Conservation (phyloP, 2,329 filamentous ascomycete species). For the Colletotrichum simmondsii region DNA sequence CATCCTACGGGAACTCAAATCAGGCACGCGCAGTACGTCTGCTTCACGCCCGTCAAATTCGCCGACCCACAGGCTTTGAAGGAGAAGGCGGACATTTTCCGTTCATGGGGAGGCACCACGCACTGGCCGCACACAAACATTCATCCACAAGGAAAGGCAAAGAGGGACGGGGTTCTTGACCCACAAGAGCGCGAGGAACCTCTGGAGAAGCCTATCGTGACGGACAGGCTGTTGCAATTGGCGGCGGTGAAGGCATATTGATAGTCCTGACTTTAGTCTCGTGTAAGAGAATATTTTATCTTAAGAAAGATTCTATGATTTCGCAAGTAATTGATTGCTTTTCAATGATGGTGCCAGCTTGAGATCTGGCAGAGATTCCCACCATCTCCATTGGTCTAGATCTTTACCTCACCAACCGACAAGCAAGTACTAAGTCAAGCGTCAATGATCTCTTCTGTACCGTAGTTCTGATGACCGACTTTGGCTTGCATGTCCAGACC, state of each 20-base stretch:
- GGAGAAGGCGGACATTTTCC: slow-evolving; percentile 37
- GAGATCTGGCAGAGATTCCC: not conserved
- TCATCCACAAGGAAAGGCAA: slow-evolving; percentile 37
- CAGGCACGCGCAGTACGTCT: slow-evolving; percentile 48
- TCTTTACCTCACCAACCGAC: too few relatives aligned
- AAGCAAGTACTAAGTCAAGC: too few relatives aligned
- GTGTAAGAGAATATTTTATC: too few relatives aligned
- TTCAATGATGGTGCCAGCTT: too few relatives aligned
- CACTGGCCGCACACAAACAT: slow-evolving; percentile 52
- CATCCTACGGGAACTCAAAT: slow-evolving; percentile 47
- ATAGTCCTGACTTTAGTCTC: not conserved
- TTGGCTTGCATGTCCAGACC: too few relatives aligned
- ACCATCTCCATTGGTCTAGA: too few relatives aligned
- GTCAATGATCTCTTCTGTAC: too few relatives aligned
- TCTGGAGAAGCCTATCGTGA: slow-evolving; percentile 39
- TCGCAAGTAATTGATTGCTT: too few relatives aligned
- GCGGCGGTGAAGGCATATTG: slow-evolving; percentile 38
- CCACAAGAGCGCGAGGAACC: slow-evolving; percentile 46
- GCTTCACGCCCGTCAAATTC: slow-evolving; percentile 48
- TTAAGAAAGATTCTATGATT: too few relatives aligned
- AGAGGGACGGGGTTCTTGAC: slow-evolving; percentile 34
- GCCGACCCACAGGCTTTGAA: slow-evolving; percentile 42
- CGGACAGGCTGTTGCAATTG: slow-evolving; percentile 41
- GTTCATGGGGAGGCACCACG: slow-evolving; percentile 39
- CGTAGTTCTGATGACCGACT: too few relatives aligned